Evolutionary conservation across 306 rosid species (phyloP), one percentile per base, ranked within the genome.

Genomic region (Crotalaria pallida): DNA sequence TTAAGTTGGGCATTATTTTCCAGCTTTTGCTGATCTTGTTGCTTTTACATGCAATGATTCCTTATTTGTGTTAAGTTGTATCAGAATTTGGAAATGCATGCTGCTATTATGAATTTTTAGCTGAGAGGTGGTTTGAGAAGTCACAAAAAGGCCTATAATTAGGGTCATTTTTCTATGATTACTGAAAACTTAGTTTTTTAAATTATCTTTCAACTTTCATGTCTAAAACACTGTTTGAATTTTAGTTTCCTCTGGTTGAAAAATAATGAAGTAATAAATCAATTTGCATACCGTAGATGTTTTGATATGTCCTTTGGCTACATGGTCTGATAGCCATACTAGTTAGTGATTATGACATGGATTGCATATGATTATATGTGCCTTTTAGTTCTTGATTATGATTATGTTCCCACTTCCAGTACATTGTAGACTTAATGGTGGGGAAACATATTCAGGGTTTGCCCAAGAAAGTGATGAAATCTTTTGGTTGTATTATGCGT

Each of bases 381-480:
- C 49, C 52, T 62, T 40, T 38, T 16, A 10, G 67, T 56, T 16
- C 19, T 38, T 18, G 44, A 6, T 59, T n/a, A n/a, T n/a, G n/a
- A n/a, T n/a, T 59, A 40, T 18, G 6, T 59, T 59, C 58, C 51
- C 31, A 27, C 63, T 76, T 53, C 41, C 38, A 57, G 69, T 33
- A 24, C 45, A 58, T 22, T 49, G 33, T 59, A 40, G 69, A 47
- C 26, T 44, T 56, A 62, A 23, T 3, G 12, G 45, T 48, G 7
- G 36, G 19, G 60, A 67, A 58, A 52, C 18, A 40, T 4, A 40
- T 51, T 45, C 2, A 6, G 22, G 31, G 24, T 6, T 63, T 26
- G 52, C 12, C 18, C 66, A 47, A 22, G 33, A 65, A 22, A 75
- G 10, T n/a, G 34, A 43, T 36, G 17, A 10, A 48, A 33, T 71